Evolutionary conservation across 805 yeast genomes (phyloP).

Genomic region (Priceomyces melissophilus): DNA sequence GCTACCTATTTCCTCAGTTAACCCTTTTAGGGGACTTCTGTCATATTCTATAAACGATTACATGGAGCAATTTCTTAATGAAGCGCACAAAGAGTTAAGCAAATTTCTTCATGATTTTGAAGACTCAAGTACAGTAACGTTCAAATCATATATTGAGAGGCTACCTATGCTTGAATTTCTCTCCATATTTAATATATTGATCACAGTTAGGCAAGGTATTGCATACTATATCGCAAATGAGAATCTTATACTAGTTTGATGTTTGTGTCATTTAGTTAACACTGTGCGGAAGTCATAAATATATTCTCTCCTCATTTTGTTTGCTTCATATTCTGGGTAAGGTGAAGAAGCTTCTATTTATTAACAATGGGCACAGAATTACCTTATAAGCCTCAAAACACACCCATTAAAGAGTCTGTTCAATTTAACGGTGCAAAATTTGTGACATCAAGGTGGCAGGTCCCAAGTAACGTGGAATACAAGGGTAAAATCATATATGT

Average conservation of each 20-base stretch:
- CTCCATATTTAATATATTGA: conserved; percentile 3
- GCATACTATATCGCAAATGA: conserved; percentile 1
- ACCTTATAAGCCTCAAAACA: conserved; percentile 34
- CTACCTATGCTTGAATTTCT: not conserved
- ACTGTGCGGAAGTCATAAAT: not conserved
- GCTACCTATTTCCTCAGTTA: not conserved
- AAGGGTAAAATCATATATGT: conserved; percentile 59
- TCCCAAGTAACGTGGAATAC: conserved; percentile 26
- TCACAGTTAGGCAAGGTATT: not conserved
- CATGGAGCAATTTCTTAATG: conserved; percentile 2
- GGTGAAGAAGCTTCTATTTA: no score
- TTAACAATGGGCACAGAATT: conserved; percentile 9
- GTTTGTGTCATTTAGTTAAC: not conserved
- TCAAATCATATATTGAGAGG: not conserved
- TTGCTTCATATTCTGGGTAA: not conserved
- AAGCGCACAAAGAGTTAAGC: not conserved
- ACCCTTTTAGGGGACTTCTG: conserved; percentile 1
- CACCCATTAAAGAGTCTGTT: conserved; percentile 27
- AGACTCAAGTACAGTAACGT: not conserved
- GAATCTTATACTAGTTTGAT: not conserved
- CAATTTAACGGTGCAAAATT: conserved; percentile 38
- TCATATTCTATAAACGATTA: not conserved
- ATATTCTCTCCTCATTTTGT: not conserved
- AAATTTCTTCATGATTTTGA: not conserved
- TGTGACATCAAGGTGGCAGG: conserved; percentile 40